phyloP scores from a whole-genome alignment of 768 basidiomycete species.

The Kwoniella dejecticola region DNA sequence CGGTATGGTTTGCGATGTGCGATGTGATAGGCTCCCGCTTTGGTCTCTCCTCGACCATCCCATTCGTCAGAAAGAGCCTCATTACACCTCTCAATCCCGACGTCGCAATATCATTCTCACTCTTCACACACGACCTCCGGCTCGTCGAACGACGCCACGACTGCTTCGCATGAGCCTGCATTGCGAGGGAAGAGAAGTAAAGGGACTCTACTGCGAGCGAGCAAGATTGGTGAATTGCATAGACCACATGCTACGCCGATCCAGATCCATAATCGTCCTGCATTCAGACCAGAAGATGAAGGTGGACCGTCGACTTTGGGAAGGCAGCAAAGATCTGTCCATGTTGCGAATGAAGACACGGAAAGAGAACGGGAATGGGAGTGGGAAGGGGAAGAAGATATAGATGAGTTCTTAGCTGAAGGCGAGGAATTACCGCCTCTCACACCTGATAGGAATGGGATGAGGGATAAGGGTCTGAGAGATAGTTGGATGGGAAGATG shows the following conservation, averaged over 20 bases:
- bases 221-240: slow-evolving; percentile 8
- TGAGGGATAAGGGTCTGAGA: background rate
- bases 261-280: background rate
- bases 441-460: background rate
- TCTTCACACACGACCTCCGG: slow-evolving; percentile 7
- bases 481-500: slow-evolving; percentile 9
- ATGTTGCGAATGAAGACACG: background rate
- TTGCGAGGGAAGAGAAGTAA: slow-evolving; percentile 18
- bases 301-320: too few relatives aligned
- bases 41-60: slow-evolving; percentile 1
- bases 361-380: background rate
- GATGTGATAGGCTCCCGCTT: slow-evolving; percentile 2
- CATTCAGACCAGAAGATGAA: background rate
- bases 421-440: background rate
- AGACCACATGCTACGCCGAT: background rate
- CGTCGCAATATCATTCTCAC: background rate
- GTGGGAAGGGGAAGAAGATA: background rate
- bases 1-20: too few relatives aligned
- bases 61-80: slow-evolving; percentile 17
- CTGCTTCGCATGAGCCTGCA: slow-evolving; percentile 6
- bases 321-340: too few relatives aligned
- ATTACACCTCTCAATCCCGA: background rate
- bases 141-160: slow-evolving; percentile 4
- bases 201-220: slow-evolving; percentile 6
- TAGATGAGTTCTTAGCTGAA: slow-evolving; percentile 4